Evolutionary conservation across 78 protist genomes (phyloP).

Genomic region (Creolimax fragrantissima): DNA sequence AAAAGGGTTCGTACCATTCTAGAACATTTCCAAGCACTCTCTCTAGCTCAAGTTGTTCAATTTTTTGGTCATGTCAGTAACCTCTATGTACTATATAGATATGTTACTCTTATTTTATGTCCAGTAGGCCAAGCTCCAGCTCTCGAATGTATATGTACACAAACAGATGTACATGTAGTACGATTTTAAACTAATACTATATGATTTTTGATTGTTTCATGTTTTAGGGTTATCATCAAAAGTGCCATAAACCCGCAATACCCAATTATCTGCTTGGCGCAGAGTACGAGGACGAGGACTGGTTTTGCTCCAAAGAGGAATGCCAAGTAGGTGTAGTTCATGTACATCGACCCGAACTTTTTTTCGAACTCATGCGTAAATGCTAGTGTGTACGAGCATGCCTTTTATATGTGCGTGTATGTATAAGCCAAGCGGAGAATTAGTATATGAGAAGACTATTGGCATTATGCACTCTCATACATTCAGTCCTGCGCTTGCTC

Average conservation of each 20-base stretch:
- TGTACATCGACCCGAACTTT: background rate
- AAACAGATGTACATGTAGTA: no score
- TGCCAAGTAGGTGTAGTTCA: background rate
- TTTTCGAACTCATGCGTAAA: background rate
- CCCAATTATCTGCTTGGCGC: background rate
- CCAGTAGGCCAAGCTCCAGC: no score
- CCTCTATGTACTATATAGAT: no score
- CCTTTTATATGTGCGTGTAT: background rate
- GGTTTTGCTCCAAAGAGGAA: background rate
- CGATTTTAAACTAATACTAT: no score
- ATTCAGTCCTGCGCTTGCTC: background rate
- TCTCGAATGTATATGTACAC: no score
- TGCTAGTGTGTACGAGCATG: background rate
- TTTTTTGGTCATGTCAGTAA: no score
- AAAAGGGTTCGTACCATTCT: no score
- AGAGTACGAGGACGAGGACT: background rate
- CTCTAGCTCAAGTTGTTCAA: no score
- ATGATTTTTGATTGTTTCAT: no score
- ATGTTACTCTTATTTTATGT: no score
- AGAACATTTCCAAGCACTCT: no score
- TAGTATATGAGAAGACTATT: no score
- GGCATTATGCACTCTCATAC: background rate
- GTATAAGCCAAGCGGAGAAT: background rate
- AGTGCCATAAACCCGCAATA: background rate
- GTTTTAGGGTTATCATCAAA: background rate